Evolutionary conservation across 495 filamentous ascomycete species (phyloP), one percentile per base, ranked within the genome.

Genomic region (Wilcoxina mikolae): DNA sequence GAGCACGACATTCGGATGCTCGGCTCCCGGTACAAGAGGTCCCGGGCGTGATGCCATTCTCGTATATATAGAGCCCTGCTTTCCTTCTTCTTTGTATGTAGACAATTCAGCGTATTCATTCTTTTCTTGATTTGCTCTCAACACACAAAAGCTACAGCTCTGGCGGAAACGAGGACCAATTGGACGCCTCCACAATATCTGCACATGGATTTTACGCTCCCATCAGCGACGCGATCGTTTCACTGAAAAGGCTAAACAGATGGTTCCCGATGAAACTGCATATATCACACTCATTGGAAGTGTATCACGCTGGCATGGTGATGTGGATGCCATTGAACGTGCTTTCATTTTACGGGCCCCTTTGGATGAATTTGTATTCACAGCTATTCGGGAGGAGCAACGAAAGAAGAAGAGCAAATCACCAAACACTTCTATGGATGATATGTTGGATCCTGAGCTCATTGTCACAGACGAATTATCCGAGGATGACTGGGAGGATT

Each of bases 161-260:
- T n/a, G n/a, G n/a, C n/a, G n/a, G n/a, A n/a, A n/a, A n/a, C n/a
- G n/a, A n/a, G n/a, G n/a, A n/a, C n/a, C n/a, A n/a, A n/a, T n/a
- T n/a, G n/a, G n/a, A n/a, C n/a, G n/a, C n/a, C n/a, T n/a, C 15
- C 56, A 58, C 29, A 59, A 59, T 53, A 25, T 59, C 0, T 27
- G 31, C 1, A n/a, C n/a, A n/a, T n/a, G n/a, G n/a, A n/a, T n/a
- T n/a, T n/a, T n/a, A n/a, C n/a, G n/a, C n/a, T n/a, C 29, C 41
- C 12, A n/a, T 17, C 24, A 52, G 25, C 17, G 12, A 17, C 2
- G 9, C 7, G 39, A 26, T 0, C 20, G 24, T 0, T 46, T 55
- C 35, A 31, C 53, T 12, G 4, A 20, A 3, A 20, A 18, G 4
- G 48, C 29, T 7, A 27, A 28, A 23, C 10, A 28, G 9, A 20